Conservation (phyloP, 345 rosid species). For the Capsella bursapastoris region DNA sequence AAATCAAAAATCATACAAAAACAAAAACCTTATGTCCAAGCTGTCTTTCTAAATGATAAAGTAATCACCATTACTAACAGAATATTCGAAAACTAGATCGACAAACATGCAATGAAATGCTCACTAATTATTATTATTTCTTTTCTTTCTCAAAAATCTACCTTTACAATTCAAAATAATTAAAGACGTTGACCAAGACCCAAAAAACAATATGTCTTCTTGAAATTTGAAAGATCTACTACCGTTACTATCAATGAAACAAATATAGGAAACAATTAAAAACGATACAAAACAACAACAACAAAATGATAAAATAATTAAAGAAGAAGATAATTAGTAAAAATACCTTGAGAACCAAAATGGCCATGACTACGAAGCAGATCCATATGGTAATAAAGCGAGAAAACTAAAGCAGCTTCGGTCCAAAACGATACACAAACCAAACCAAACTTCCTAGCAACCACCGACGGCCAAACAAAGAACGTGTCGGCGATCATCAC, state of each 20-base stretch:
- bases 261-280: neutral
- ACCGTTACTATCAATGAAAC: neutral
- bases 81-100: slow-evolving; percentile 36
- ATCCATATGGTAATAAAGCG: slow-evolving; percentile 73
- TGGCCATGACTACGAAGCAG: slow-evolving; percentile 71
- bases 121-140: neutral
- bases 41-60: slow-evolving; percentile 6
- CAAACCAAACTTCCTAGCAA: slow-evolving; percentile 65
- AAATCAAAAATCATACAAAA: slow-evolving; percentile 9
- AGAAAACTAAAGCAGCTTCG: slow-evolving; percentile 74
- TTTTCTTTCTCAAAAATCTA: neutral
- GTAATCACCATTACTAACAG: slow-evolving; percentile 18
- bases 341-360: slow-evolving; percentile 62
- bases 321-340: neutral
- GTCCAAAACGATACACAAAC: slow-evolving; percentile 83
- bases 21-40: neutral
- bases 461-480: slow-evolving; percentile 71
- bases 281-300: neutral
- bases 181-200: slow-evolving; percentile 34
- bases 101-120: slow-evolving; percentile 20
- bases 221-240: slow-evolving; percentile 30
- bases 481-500: slow-evolving; percentile 75
- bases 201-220: neutral
- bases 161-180: slow-evolving; percentile 4
- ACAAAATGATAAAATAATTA: neutral